Evolutionary conservation across 768 basidiomycete genomes (phyloP).

Genomic region (Mycena capillaripes): DNA sequence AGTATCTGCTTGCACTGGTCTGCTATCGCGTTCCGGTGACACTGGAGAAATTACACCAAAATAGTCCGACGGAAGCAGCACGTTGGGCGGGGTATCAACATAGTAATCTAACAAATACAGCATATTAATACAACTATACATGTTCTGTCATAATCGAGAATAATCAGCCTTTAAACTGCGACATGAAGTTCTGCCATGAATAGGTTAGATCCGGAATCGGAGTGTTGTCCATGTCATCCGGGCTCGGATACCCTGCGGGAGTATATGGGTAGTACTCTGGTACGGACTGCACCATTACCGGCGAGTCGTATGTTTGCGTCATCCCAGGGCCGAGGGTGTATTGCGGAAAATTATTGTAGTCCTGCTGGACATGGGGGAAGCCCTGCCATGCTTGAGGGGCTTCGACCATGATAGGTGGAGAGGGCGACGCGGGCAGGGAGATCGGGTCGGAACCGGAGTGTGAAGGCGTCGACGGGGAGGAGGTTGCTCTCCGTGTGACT

Average conservation of each 20-base stretch:
- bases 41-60: too few species aligned
- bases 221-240: constrained; percentile 33
- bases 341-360: constrained; percentile 37
- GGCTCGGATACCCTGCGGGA: constrained; percentile 20
- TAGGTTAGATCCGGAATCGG: constrained; percentile 54
- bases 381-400: constrained; percentile 35
- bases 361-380: constrained; percentile 33
- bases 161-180: constrained; percentile 54
- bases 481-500: constrained; percentile 63
- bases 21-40: too few species aligned
- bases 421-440: constrained; percentile 63
- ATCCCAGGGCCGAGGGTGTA: constrained; percentile 35
- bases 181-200: constrained; percentile 64
- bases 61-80: too few species aligned
- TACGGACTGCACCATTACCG: constrained; percentile 43
- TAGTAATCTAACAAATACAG: too few species aligned
- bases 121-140: too few species aligned
- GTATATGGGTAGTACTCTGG: constrained; percentile 42
- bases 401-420: constrained; percentile 41
- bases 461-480: constrained; percentile 56
- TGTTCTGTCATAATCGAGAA: not conserved
- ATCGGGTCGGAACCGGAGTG: constrained; percentile 59
- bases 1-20: too few species aligned
- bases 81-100: too few species aligned
- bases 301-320: constrained; percentile 43